Evolutionary conservation across 2,329 filamentous ascomycete species (phyloP).

Genomic region (Colletotrichum sp.): DNA sequence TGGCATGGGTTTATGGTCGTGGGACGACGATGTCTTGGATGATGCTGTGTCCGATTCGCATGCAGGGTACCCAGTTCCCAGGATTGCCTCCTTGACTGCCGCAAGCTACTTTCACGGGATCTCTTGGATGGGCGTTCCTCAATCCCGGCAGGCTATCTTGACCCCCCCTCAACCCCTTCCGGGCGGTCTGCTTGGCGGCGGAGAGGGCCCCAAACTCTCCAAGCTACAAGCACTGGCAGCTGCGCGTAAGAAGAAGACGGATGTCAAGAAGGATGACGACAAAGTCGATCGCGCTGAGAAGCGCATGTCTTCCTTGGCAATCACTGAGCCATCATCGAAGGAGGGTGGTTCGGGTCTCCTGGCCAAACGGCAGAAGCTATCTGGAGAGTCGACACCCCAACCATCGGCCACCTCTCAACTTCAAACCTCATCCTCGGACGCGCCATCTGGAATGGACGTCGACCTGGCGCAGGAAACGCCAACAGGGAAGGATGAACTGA

Average conservation of each 20-base stretch:
- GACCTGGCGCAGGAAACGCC: neutral
- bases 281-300: slow-evolving; percentile 32
- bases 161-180: slow-evolving; percentile 57
- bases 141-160: slow-evolving; percentile 68
- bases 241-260: slow-evolving; percentile 82
- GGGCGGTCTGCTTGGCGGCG: slow-evolving; percentile 80
- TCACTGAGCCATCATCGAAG: slow-evolving; percentile 24
- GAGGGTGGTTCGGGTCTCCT: slow-evolving; percentile 22
- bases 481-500: neutral
- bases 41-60: neutral
- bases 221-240: slow-evolving; percentile 92
- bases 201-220: slow-evolving; percentile 73
- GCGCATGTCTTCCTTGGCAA: slow-evolving; percentile 27
- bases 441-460: slow-evolving; percentile 6
- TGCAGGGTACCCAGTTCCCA: slow-evolving; percentile 22
- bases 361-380: slow-evolving; percentile 26
- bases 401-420: neutral
- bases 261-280: slow-evolving; percentile 48
- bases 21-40: neutral
- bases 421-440: neutral
- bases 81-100: slow-evolving; percentile 29
- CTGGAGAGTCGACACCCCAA: slow-evolving; percentile 20
- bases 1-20: slow-evolving; percentile 14
- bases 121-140: slow-evolving; percentile 81
- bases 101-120: slow-evolving; percentile 79